Percentiles rank a stretch among this genome's conserved stretches.
Conservation (phyloP, 768 basidiomycete species). For the Kwoniella heveanensis region DNA sequence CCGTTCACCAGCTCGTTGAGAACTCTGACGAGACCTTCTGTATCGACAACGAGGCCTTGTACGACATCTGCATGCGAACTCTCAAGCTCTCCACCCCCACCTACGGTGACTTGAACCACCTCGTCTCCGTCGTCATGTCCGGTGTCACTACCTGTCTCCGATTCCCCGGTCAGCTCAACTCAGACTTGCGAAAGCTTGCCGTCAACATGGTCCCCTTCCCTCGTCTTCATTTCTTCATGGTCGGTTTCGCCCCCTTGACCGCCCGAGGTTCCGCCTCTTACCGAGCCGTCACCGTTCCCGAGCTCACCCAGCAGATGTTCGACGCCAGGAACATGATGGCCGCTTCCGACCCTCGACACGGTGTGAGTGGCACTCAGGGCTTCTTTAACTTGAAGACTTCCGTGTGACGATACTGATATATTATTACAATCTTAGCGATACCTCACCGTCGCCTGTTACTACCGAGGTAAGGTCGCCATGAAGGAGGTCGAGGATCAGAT, state of each 20-base stretch:
- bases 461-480: slow-evolving; percentile 99
- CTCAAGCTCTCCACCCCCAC: slow-evolving; percentile 94
- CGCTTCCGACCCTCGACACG: slow-evolving; percentile 93
- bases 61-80: slow-evolving; percentile 98
- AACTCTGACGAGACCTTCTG: slow-evolving; percentile 99
- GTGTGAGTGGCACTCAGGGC: slow-evolving; percentile 53
- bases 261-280: slow-evolving; percentile 79
- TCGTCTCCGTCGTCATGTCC: slow-evolving; percentile 97
- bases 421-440: slow-evolving; percentile 62
- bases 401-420: neutral
- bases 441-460: slow-evolving; percentile 94
- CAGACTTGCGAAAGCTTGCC: slow-evolving; percentile 91
- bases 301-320: slow-evolving; percentile 99
- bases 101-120: slow-evolving; percentile 96
- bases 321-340: slow-evolving; percentile 83
- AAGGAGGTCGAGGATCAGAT: slow-evolving; percentile 99
- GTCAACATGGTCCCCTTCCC: slow-evolving; percentile 98
- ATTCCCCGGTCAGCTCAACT: slow-evolving; percentile 99
- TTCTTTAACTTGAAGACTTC: slow-evolving; percentile 6
- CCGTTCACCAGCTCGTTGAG: slow-evolving; percentile 97
- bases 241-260: slow-evolving; percentile 88
- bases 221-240: slow-evolving; percentile 94
- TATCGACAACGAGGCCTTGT: slow-evolving; percentile 98
- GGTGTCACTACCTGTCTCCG: slow-evolving; percentile 98
- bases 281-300: slow-evolving; percentile 94